These are phyloP conservation scores for Pythium aristosporum DNA, from an alignment of 352 stramenopile species.

Conservation along the genomic window DNA sequence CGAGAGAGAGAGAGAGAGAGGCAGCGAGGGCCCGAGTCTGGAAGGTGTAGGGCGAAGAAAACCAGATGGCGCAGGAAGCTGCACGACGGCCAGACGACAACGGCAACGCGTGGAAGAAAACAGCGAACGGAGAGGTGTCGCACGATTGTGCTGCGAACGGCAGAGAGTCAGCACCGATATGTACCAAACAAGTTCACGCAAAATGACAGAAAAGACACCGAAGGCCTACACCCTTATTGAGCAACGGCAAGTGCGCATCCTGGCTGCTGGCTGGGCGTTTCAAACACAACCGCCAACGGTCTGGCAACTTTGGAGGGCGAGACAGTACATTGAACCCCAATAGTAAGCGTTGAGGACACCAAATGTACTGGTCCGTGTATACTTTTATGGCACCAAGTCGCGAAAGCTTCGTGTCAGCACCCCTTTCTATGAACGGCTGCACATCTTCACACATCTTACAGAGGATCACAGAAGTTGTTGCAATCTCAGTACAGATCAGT, in stretches of 20 bases:
- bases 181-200: neutral
- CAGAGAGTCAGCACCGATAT: neutral
- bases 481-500: too few species aligned
- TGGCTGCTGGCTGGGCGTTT: neutral
- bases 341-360: too few species aligned
- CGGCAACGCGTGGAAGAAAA: neutral
- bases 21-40: neutral
- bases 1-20: neutral
- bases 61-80: neutral
- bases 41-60: too few species aligned
- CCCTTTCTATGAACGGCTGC: too few species aligned
- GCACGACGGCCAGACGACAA: neutral
- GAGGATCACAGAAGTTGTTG: too few species aligned
- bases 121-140: neutral
- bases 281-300: too few species aligned
- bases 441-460: too few species aligned
- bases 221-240: neutral
- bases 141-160: neutral
- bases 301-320: too few species aligned
- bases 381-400: too few species aligned
- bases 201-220: neutral
- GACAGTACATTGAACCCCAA: too few species aligned
- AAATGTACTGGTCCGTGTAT: too few species aligned
- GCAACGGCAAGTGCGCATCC: neutral
- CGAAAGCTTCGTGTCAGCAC: too few species aligned